Evolutionary conservation across 2,329 filamentous ascomycete species (phyloP).

Genomic region (Botrytis medusae): DNA sequence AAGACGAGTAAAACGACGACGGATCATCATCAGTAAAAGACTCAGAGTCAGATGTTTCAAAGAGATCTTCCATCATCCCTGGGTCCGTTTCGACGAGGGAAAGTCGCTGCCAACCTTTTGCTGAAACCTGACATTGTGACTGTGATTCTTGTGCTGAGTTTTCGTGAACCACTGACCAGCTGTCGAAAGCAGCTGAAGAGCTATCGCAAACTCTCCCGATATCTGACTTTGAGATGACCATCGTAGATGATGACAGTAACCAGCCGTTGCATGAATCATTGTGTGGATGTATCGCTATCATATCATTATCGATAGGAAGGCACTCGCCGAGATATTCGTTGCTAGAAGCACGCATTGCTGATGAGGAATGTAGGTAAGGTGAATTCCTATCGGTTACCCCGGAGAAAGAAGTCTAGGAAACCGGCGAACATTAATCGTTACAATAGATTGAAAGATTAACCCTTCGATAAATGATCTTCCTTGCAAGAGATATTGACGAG

Average conservation of each 20-base stretch:
- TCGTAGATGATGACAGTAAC: conserved; percentile 22
- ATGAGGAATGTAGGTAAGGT: conserved; percentile 20
- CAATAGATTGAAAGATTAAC: conserved; percentile 11
- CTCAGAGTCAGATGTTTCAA: conserved; percentile 4
- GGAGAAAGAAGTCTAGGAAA: conserved; percentile 8
- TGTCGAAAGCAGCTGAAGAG: neutral
- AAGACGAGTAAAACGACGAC: conserved; percentile 14
- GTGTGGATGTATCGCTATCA: conserved; percentile 19
- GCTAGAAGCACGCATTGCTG: conserved; percentile 18
- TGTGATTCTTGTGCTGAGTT: neutral
- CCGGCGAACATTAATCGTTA: neutral
- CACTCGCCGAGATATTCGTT: conserved; percentile 1
- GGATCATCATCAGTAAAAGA: conserved; percentile 15
- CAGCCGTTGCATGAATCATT: conserved; percentile 11
- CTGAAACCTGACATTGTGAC: neutral
- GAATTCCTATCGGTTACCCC: conserved; percentile 19
- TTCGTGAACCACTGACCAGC: neutral
- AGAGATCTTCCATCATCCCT: conserved; percentile 21
- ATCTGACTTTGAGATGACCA: conserved; percentile 18
- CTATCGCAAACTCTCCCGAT: neutral
- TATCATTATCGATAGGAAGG: conserved; percentile 24
- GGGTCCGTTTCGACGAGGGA: conserved; percentile 18
- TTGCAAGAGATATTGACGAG: conserved; percentile 18
- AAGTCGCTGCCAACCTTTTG: conserved; percentile 12
- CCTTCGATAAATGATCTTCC: conserved; percentile 6